phyloP scores from a whole-genome alignment of 2,329 filamentous ascomycete genomes.

The Phaeosphaeria sp. region DNA sequence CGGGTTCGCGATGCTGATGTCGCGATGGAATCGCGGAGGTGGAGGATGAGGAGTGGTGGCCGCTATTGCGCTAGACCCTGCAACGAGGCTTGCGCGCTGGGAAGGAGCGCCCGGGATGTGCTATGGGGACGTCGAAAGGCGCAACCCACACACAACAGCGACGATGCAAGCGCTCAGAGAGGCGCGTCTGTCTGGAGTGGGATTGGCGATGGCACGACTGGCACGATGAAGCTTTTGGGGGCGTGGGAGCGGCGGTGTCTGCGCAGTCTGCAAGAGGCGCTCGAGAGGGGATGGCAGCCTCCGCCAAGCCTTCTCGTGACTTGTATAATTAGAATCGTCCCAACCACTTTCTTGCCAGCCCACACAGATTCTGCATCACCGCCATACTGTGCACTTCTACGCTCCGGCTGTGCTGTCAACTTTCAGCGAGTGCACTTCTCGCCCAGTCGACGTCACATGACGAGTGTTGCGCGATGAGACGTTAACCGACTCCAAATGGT shows the following conservation, averaged over 20 bases:
- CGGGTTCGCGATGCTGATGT: neutral
- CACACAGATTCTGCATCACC: constrained; percentile 1
- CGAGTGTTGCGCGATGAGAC: neutral
- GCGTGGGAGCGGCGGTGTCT: constrained; percentile 8
- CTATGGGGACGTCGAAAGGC: neutral
- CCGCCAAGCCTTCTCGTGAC: constrained; percentile 21
- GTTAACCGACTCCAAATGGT: no score
- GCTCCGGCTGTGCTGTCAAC: neutral
- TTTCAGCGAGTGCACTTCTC: neutral
- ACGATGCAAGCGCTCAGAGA: constrained; percentile 10
- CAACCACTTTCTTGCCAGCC: constrained; percentile 12
- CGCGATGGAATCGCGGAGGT: constrained; percentile 1
- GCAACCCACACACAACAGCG: constrained; percentile 8
- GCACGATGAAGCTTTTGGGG: neutral
- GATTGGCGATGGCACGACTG: neutral
- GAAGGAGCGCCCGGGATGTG: neutral
- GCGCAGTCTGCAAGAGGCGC: constrained; percentile 2
- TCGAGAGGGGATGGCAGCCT: constrained; percentile 7
- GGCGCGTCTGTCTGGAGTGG: constrained; percentile 8
- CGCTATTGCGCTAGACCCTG: constrained; percentile 1
- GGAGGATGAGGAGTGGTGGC: neutral
- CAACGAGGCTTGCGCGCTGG: constrained; percentile 2
- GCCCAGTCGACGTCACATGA: neutral
- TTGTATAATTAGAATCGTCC: constrained; percentile 15
- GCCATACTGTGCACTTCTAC: neutral